Evolutionary conservation across 2,329 filamentous ascomycete species (phyloP).

Genomic region (Aphanocladium album): DNA sequence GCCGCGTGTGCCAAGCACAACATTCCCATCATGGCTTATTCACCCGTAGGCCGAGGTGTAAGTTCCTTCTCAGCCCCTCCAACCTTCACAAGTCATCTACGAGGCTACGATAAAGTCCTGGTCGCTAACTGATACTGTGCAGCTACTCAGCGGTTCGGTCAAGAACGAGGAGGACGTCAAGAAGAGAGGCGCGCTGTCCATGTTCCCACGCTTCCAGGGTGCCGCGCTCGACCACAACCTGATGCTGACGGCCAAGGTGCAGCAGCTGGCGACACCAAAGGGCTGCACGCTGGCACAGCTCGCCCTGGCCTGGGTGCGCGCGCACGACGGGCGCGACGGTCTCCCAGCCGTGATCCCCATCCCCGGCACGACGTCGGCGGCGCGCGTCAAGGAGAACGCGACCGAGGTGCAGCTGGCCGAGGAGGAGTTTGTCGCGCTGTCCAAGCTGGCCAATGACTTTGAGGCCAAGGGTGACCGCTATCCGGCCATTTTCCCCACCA

Average conservation of each 20-base stretch:
- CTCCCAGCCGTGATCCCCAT: constrained; percentile 59
- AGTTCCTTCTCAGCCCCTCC: constrained; percentile 18
- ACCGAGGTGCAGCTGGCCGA: constrained; percentile 40
- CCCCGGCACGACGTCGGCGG: constrained; percentile 54
- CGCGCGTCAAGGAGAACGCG: constrained; percentile 58
- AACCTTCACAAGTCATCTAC: too few relatives aligned
- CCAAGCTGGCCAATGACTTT: constrained; percentile 43
- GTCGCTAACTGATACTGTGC: too few relatives aligned
- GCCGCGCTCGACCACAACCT: constrained; percentile 62
- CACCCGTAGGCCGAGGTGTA: constrained; percentile 58
- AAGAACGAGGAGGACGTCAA: constrained; percentile 21
- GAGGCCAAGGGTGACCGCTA: constrained; percentile 47
- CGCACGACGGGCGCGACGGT: constrained; percentile 45
- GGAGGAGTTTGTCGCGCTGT: constrained; percentile 44
- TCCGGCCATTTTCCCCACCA: constrained; percentile 27
- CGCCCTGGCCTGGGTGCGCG: constrained; percentile 59
- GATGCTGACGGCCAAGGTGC: constrained; percentile 52
- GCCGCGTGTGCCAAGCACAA: constrained; percentile 54
- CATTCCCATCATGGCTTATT: constrained; percentile 69
- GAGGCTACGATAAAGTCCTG: too few relatives aligned
- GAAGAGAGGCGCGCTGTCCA: constrained; percentile 17
- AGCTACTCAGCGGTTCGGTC: constrained; percentile 28
- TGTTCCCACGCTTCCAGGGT: constrained; percentile 55
- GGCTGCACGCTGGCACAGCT: constrained; percentile 58
- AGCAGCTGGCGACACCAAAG: constrained; percentile 55